Percentiles rank a stretch among this genome's conserved stretches.
These are phyloP conservation scores for Taxillus chinensis DNA, from an alignment of 164 flowering plant genomes.

Conservation along the genomic window DNA sequence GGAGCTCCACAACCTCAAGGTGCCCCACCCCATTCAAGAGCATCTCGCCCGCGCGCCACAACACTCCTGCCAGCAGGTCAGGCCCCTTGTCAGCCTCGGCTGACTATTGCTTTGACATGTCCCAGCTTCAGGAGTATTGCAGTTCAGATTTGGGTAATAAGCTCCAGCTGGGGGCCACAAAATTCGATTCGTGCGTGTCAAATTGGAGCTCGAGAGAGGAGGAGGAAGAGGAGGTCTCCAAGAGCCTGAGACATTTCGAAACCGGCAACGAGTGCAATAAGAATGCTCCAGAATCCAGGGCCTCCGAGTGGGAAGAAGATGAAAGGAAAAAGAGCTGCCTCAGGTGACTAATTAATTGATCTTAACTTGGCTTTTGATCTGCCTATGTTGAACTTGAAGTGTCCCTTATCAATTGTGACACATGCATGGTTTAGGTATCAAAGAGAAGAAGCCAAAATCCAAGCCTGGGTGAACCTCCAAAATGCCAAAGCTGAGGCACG, in stretches of 20 bases:
- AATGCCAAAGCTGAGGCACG: constrained; percentile 95
- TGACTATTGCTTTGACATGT: constrained; percentile 26
- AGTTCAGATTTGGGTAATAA: constrained; percentile 28
- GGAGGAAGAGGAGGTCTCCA: constrained; percentile 77
- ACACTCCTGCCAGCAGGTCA: constrained; percentile 73
- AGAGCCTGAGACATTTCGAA: constrained; percentile 72
- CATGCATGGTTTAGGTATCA: constrained; percentile 40
- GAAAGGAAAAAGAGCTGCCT: constrained; percentile 54
- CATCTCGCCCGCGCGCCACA: constrained; percentile 80
- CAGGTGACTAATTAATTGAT: constrained; percentile 27
- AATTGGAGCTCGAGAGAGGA: constrained; percentile 93
- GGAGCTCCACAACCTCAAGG: constrained; percentile 64
- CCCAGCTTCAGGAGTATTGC: constrained; percentile 63
- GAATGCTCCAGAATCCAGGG: constrained; percentile 34
- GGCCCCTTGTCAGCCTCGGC: constrained; percentile 39
- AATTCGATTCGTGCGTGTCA: constrained; percentile 43
- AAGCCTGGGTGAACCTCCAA: constrained; percentile 94
- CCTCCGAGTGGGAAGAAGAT: constrained; percentile 66
- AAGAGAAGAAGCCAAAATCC: constrained; percentile 83
- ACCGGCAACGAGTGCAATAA: constrained; percentile 20
- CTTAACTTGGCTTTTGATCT: too few species aligned
- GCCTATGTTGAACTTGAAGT: too few species aligned
- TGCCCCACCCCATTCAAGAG: constrained; percentile 61
- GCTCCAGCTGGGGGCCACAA: constrained; percentile 54
- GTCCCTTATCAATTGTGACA: not conserved